Conservation (phyloP, 2,329 filamentous ascomycete species). For the Metarhizium rileyi region DNA sequence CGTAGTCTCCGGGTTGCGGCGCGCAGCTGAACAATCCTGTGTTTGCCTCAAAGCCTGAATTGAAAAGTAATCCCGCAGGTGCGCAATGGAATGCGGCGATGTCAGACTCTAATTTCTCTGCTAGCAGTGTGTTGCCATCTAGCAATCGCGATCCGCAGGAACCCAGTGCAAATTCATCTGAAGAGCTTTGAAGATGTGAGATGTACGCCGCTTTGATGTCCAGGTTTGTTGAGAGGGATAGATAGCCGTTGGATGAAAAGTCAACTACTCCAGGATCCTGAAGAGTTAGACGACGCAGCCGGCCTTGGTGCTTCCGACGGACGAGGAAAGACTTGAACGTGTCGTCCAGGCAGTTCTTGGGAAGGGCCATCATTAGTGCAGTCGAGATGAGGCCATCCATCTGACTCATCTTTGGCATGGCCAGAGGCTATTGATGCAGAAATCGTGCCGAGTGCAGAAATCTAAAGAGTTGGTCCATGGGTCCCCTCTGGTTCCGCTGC, state of each 20-base stretch:
- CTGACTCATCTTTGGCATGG: not conserved
- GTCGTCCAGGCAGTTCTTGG: constrained; percentile 16
- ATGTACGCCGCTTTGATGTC: constrained; percentile 56
- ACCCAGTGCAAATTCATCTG: constrained; percentile 23
- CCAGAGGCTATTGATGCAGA: not conserved
- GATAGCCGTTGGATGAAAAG: constrained; percentile 71
- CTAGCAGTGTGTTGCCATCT: constrained; percentile 38
- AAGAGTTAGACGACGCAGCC: constrained; percentile 38
- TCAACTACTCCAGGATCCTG: constrained; percentile 61
- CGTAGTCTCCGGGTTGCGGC: constrained; percentile 48
- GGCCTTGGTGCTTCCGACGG: constrained; percentile 21
- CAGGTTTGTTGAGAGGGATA: constrained; percentile 54
- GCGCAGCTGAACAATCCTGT: constrained; percentile 51
- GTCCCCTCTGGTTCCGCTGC: no score
- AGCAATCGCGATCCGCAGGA: constrained; percentile 44
- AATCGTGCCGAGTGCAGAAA: not conserved
- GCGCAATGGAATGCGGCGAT: constrained; percentile 40
- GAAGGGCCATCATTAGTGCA: constrained; percentile 3
- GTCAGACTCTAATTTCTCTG: constrained; percentile 34
- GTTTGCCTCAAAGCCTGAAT: constrained; percentile 58
- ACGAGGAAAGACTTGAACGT: constrained; percentile 17
- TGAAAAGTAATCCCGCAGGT: constrained; percentile 39
- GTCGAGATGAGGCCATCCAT: not conserved
- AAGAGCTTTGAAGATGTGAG: constrained; percentile 17
- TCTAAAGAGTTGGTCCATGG: no score